Evolutionary conservation across 495 filamentous ascomycete genomes (phyloP), one percentile per base, ranked within the genome.

Genomic region (Penicillium psychrofluorescens): DNA sequence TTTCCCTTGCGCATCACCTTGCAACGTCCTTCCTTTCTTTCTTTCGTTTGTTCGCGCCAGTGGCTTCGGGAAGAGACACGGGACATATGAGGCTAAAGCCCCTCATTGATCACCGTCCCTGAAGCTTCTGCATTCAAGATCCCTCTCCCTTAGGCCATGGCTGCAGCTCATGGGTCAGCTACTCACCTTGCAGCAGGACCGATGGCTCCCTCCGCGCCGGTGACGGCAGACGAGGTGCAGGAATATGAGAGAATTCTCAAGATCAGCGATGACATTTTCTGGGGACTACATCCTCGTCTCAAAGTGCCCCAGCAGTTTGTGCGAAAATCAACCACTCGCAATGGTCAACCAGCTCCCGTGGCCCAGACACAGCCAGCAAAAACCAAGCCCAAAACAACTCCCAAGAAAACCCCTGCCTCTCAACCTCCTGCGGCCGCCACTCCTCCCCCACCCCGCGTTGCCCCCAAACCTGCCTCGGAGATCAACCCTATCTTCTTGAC

Each of bases 401-500:
- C 15, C 15, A 16, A 16, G 15, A 16, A 16, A 16, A 16, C 15
- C 1, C 22, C 2, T 22, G 22, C 12, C 36, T 50, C 5, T 47
- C 58, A 30, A 48, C 51, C 55, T 36, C 16, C 56, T 11, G 44
- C 44, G 11, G 38, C 59, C 43, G 53, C 63, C 50, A 45, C 57
- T 41, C 61, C 37, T 38, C 44, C 55, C 44, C 58, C 61, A 40
- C 62, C 61, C 43, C 66, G 68, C 41, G 56, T 68, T 48, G 60
- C 55, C 40, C 41, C 70, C 27, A 71, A 71, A 30, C 50, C 57
- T 43, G 49, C 60, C 12, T 68, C 75, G 40, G 71, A 66, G 50
- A 85, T 91, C 53, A 79, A 90, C 60, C 87, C 88, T 29, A 80
- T 94, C 22, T 74, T 94, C 49, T 66, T 91, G 62, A 79, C 83